Evolutionary conservation across 768 basidiomycete genomes (phyloP), one percentile per base, ranked within the genome.

Genomic region (Termitomyces sp.): DNA sequence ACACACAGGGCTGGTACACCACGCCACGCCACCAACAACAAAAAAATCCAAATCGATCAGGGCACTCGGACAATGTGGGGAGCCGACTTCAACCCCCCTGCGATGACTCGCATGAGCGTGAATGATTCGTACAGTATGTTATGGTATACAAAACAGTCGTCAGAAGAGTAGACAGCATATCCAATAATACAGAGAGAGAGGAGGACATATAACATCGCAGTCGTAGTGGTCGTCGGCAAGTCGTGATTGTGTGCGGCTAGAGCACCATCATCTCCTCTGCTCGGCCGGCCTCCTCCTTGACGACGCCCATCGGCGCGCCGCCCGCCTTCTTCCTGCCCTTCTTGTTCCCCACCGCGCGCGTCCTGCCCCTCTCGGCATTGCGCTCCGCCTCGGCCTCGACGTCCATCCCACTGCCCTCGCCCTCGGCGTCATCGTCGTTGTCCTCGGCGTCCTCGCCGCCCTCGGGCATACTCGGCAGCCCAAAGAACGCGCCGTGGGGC

Each of bases 401-500:
- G 13, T 65, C 65, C 43, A 54, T 63, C 30, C 53, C 63, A 44
- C 53, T 55, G 7, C 26, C 55, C 5, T 45, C 51, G 5, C 41
- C 48, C 7, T 18, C 60, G 5, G 46, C 60, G 3, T 13, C 51
- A 2, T 2, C 20, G 1, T n/a, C 48, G 7, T 22, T 35, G 9
- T 35, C 45, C 13, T 46, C 45, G 6, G 8, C 45, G 0, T 10
- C 45, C 26, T 20, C 35, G n/a, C n/a, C 26, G 0, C 60, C 57
- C 60, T 71, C 72, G 11, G 71, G 71, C 70, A 71, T 72, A 36
- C 64, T 69, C 24, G 71, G 70, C 46, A 71, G 38, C 0, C 22
- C 50, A 36, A 51, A 51, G 2, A 24, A 51, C 5, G 32, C 14
- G 11, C 43, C 43, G 8, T 57, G 18, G 0, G 26, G n/a, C 3